Conservation (phyloP, 805 yeast species). For the Candida andamanensis region DNA sequence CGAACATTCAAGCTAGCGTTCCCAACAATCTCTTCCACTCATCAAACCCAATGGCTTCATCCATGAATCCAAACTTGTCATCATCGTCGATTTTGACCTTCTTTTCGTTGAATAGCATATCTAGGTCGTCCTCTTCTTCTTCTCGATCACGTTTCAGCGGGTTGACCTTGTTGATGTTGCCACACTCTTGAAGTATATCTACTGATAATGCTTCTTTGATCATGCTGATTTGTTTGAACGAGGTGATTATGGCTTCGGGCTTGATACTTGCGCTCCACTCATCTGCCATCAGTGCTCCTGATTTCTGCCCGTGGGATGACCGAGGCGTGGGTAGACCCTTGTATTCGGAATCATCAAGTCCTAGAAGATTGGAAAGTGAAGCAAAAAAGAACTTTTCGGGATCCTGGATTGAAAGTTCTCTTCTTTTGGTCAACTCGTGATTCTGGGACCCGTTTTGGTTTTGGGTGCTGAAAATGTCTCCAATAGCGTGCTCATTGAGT, state of each 20-base stretch:
- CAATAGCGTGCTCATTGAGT: constrained; percentile 15
- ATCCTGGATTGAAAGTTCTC: constrained; percentile 42
- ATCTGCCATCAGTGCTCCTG: constrained; percentile 4
- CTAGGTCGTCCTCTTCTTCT: constrained; percentile 32
- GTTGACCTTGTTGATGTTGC: constrained; percentile 5
- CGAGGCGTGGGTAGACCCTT: constrained; percentile 14
- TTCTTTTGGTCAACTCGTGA: constrained; percentile 38
- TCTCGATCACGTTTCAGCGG: constrained; percentile 19
- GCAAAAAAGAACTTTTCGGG: constrained; percentile 48
- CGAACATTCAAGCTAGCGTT: too few species aligned
- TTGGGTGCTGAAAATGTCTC: constrained; percentile 21
- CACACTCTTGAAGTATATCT: constrained; percentile 21
- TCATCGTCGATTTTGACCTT: too few species aligned
- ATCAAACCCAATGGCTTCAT: too few species aligned
- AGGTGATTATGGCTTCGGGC: constrained; percentile 39
- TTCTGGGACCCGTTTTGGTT: constrained; percentile 19
- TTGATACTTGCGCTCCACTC: constrained; percentile 44
- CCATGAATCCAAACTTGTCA: too few species aligned
- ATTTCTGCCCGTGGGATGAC: constrained; percentile 8
- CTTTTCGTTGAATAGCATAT: constrained; percentile 33
- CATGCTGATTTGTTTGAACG: constrained; percentile 41
- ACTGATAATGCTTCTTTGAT: constrained; percentile 29
- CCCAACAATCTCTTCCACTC: too few species aligned
- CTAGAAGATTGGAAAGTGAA: constrained; percentile 47
- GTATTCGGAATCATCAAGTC: constrained; percentile 30